phyloP scores from a whole-genome alignment of 2,329 filamentous ascomycete species.

The Colletotrichum sp. region DNA sequence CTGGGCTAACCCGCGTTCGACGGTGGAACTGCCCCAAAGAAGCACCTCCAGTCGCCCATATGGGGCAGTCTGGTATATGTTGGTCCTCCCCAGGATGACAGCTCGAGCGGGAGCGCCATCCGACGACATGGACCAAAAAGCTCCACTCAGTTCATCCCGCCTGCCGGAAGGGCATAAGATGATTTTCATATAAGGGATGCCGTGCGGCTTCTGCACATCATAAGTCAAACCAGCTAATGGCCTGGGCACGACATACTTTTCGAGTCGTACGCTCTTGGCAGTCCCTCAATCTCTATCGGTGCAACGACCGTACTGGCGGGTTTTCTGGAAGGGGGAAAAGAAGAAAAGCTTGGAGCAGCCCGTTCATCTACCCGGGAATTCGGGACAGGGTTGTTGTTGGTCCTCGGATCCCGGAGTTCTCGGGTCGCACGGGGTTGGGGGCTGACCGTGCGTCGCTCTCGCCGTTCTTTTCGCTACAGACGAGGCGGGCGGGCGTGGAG shows the following conservation, averaged over 20 bases:
- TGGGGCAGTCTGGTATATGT: background rate
- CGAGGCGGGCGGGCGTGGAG: background rate
- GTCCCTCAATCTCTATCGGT: background rate
- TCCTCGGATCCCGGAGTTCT: background rate
- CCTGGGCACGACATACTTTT: background rate
- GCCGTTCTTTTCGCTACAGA: background rate
- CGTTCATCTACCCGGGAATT: background rate
- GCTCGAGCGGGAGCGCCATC: background rate
- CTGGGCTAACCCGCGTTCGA: background rate
- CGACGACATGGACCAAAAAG: background rate
- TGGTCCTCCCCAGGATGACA: background rate
- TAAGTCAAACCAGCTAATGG: slow-evolving; percentile 14
- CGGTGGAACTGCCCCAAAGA: background rate
- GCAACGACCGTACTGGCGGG: background rate
- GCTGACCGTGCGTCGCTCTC: background rate
- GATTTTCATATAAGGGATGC: background rate
- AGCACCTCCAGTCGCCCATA: background rate
- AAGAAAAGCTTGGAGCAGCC: background rate
- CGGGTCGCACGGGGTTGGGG: background rate
- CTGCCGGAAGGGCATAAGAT: background rate
- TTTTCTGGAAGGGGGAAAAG: background rate
- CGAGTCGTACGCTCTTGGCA: background rate
- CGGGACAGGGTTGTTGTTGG: background rate
- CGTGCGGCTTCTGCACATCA: slow-evolving; percentile 3
- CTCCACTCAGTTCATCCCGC: background rate